Evolutionary conservation across 2,329 filamentous ascomycete genomes (phyloP).

Genomic region (Xylariomycetidae sp.): DNA sequence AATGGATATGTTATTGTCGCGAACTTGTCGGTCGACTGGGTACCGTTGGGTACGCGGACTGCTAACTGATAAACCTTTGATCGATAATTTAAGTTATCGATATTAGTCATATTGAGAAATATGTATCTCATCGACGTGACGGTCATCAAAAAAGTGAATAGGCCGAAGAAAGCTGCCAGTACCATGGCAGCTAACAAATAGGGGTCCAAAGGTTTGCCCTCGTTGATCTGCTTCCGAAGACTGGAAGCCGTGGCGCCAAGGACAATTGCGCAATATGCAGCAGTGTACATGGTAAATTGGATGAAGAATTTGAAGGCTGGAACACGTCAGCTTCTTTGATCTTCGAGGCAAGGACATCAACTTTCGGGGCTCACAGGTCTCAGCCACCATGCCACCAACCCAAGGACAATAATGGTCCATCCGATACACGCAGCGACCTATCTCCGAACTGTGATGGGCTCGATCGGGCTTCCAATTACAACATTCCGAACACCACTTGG

Average conservation of each 20-base stretch:
- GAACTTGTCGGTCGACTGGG: constrained; percentile 38
- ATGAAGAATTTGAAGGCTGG: constrained; percentile 84
- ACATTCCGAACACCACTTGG: constrained; percentile 81
- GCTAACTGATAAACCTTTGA: constrained; percentile 68
- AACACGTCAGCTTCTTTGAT: constrained; percentile 16
- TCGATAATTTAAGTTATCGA: constrained; percentile 67
- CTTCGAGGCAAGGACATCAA: constrained; percentile 2
- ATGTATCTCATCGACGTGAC: constrained; percentile 66
- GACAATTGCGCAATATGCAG: constrained; percentile 60
- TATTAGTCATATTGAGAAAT: constrained; percentile 72
- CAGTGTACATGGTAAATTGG: constrained; percentile 75
- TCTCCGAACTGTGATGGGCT: constrained; percentile 79
- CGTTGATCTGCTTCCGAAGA: constrained; percentile 47
- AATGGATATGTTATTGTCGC: constrained; percentile 57
- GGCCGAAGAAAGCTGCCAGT: constrained; percentile 65
- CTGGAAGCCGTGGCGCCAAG: constrained; percentile 62
- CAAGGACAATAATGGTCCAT: constrained; percentile 97
- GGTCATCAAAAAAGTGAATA: constrained; percentile 80
- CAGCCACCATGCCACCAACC: constrained; percentile 90
- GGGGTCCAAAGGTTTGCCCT: constrained; percentile 42
- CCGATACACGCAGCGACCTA: constrained; percentile 75
- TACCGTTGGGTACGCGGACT: constrained; percentile 58
- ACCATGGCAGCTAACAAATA: constrained; percentile 64
- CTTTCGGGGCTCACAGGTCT: constrained; percentile 55
- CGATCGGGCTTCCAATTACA: constrained; percentile 85